phyloP scores from a whole-genome alignment of 345 rosid species.

The Moringa oleifera region DNA sequence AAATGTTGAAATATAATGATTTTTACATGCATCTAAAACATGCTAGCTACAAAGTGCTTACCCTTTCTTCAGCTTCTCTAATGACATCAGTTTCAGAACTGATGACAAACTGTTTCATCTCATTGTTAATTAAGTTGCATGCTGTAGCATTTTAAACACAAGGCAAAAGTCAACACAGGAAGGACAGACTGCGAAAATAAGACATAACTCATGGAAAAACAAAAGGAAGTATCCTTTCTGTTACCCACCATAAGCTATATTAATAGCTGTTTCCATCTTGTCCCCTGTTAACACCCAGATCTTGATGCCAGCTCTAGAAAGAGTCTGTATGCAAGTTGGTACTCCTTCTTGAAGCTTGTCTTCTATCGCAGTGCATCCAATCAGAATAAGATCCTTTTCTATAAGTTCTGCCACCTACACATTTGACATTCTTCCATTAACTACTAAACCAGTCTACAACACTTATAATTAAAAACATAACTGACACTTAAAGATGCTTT shows the following conservation, averaged over 20 bases:
- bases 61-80: slow-evolving; percentile 87
- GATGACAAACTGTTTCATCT: slow-evolving; percentile 89
- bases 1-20: not conserved
- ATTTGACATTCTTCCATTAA: not conserved
- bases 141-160: slow-evolving; percentile 52
- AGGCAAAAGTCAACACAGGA: slow-evolving; percentile 11
- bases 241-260: slow-evolving; percentile 88
- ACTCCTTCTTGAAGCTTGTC: slow-evolving; percentile 99
- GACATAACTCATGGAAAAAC: not conserved
- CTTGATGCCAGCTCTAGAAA: slow-evolving; percentile 97
- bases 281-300: slow-evolving; percentile 99
- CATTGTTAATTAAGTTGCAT: slow-evolving; percentile 94
- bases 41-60: slow-evolving; percentile 24
- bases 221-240: not conserved
- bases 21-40: not conserved
- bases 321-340: slow-evolving; percentile 92
- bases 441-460: not conserved
- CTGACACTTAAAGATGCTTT: not conserved
- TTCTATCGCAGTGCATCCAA: slow-evolving; percentile 97
- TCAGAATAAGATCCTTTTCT: slow-evolving; percentile 85
- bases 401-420: slow-evolving; percentile 93
- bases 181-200: slow-evolving; percentile 13
- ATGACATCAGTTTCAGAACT: slow-evolving; percentile 92
- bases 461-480: not conserved
- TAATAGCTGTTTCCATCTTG: slow-evolving; percentile 98